Conservation (phyloP, 108 stramenopile genomes). For the Cyclotella cryptica region DNA sequence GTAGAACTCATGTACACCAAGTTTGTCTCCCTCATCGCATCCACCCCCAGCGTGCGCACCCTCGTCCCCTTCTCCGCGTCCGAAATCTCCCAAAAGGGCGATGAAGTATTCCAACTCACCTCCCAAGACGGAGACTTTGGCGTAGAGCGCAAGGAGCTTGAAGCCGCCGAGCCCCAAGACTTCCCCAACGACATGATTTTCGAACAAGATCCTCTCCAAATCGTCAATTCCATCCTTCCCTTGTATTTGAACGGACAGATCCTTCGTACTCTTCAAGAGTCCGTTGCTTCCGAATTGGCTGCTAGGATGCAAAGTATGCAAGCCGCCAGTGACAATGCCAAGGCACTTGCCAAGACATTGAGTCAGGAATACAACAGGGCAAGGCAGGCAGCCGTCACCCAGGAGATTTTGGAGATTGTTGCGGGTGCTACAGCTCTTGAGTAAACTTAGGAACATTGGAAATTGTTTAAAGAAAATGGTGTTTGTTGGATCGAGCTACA, state of each 20-base stretch:
- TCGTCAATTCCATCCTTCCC: conserved; percentile 96
- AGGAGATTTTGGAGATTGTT: conserved; percentile 97
- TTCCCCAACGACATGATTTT: conserved; percentile 97
- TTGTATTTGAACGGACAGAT: conserved; percentile 97
- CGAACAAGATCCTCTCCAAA: conserved; percentile 97
- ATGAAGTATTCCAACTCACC: conserved; percentile 97
- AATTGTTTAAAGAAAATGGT: no score
- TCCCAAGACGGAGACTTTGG: conserved; percentile 83
- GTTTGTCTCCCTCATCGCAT: conserved; percentile 95
- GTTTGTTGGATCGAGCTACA: no score
- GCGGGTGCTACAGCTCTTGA: conserved; percentile 89
- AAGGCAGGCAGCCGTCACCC: conserved; percentile 95
- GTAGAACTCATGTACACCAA: conserved; percentile 97
- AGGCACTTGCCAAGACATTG: conserved; percentile 81
- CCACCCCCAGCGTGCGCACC: conserved; percentile 88
- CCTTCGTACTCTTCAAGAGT: conserved; percentile 94
- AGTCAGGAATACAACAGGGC: conserved; percentile 93
- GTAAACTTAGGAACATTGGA: conserved; percentile 22
- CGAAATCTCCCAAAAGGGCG: conserved; percentile 90
- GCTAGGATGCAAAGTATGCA: conserved; percentile 98
- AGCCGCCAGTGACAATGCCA: conserved; percentile 95
- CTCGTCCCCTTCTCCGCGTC: conserved; percentile 95
- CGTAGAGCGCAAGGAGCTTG: conserved; percentile 83
- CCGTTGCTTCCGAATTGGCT: conserved; percentile 95
- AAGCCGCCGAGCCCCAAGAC: conserved; percentile 84